Evolutionary conservation across 2,329 filamentous ascomycete species (phyloP).

Genomic region (Ophiocordyceps polyrhachis-furcata): DNA sequence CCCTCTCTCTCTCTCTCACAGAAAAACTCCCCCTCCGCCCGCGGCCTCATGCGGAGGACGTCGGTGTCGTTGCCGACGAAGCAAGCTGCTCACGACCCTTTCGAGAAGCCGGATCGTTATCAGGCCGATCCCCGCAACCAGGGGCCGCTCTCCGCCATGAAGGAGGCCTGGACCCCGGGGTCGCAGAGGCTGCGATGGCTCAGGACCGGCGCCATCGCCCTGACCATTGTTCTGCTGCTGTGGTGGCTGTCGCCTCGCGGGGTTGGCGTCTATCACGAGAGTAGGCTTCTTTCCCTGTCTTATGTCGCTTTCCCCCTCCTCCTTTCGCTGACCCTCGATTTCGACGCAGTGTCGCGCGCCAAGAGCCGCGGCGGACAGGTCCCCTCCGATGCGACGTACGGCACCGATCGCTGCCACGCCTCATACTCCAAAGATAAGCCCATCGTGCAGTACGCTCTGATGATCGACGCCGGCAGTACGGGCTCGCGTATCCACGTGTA

Average conservation of each 20-base stretch:
- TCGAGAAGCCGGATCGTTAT: conserved; percentile 48
- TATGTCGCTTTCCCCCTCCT: not conserved
- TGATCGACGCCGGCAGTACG: conserved; percentile 97
- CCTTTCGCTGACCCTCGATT: not conserved
- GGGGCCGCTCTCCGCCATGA: conserved; percentile 33
- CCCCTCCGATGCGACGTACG: conserved; percentile 41
- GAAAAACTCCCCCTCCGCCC: not conserved
- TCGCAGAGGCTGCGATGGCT: conserved; percentile 46
- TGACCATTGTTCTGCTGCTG: conserved; percentile 40
- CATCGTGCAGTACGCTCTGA: conserved; percentile 90
- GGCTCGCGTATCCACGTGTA: conserved; percentile 97
- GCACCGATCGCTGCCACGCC: conserved; percentile 59
- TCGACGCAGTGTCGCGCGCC: conserved; percentile 7
- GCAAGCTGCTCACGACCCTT: conserved; percentile 38
- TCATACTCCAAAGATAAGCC: conserved; percentile 79
- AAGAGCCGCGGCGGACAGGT: conserved; percentile 25
- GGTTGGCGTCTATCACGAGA: conserved; percentile 31
- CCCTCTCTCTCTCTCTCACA: too few relatives aligned
- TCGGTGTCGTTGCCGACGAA: conserved; percentile 44
- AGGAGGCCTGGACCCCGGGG: conserved; percentile 41
- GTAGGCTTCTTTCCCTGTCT: conserved; percentile 9
- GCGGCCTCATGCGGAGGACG: conserved; percentile 39
- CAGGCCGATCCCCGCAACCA: conserved; percentile 24
- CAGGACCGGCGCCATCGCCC: conserved; percentile 44
- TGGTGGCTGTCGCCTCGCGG: conserved; percentile 44